Base-by-base conservation (phyloP, 2,329 filamentous ascomycete genomes). In the Apiospora sp. region DNA sequence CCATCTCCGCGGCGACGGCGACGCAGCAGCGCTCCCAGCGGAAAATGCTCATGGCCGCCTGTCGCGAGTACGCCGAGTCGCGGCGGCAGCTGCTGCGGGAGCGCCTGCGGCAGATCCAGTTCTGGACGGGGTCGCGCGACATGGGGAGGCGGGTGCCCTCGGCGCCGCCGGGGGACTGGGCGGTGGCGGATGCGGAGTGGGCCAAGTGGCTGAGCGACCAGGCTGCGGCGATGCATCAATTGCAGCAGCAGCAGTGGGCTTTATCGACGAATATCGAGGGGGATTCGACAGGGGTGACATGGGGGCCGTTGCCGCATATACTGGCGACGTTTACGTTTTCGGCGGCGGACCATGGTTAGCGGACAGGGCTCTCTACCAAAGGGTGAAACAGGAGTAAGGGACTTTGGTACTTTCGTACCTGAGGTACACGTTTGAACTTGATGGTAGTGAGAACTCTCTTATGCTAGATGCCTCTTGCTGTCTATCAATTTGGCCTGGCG, bases 131-230 rank as follows among this genome's bases (percentile, higher is more conserved):
- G 27, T 70, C 67, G 30, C 72, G 68, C 30, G 58, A 49, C n/a
- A 68, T 72, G 72, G 76, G 77, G 41, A 67, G 71, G 10, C 44
- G 72, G 22, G 73, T 77, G n/a, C 77, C 79, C 12, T 68, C 71
- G 16, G 46, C 67, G 44, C 70, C 74, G 46, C 78, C 78, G 6
- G 75, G 73, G 61, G 77, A 78, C 74, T 80, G 79, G 79, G 69
- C 43, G 13, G 58, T 71, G 58, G 74, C 73, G 13, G 79, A 80
- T 51, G 48, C 68, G 2, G 76, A 79, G 71, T 80, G 79, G 78
- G 73, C 72, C 14, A 71, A 48, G 58, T 80, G 79, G 79, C 70
- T 80, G 22, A 69, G 73, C 30, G 76, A 78, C 22, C 76, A 78
- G 71, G 75, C 75, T 1, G 70, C 72, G 1, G 46, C 51, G 19